Base-by-base conservation (phyloP, 2,329 filamentous ascomycete species). In the Epichloe festucae region DNA sequence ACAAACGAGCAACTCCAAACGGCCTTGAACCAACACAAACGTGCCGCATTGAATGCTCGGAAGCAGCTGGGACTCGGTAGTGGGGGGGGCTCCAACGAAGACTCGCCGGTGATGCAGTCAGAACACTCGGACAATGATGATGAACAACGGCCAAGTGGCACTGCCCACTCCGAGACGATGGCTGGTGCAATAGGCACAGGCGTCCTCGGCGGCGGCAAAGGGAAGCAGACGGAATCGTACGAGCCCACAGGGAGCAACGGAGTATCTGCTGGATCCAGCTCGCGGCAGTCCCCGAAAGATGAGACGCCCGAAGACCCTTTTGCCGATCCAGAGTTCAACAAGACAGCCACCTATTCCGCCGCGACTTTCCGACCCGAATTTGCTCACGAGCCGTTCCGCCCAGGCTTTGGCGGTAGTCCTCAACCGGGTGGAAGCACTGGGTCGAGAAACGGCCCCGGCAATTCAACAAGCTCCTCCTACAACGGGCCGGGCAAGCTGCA, bases 1-100 rank as follows among this genome's bases (percentile, higher is more conserved):
- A 93, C 89, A 14, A 95, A 95, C 64, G 93, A 97, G 67, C 86
- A 91, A 63, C 74, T 98, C 34, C 87, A 88, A 54, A 80, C 87
- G 44, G 84, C 90, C 0, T 75, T 91, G 41, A 93, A 82, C 56
- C 83, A 89, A 63, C 88, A 96, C 66, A 88, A 95, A 67, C 82
- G 89, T 51, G 85, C 89, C 10, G 72, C 94, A 41, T 69, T 84
- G n/a, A 75, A 74, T 53, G 79, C 81, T 3, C 71, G 76, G 55
- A 83, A 82, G 61, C 70, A 75, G 39, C 65, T 77, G 4, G 75
- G 76, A 21, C 59, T 65, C 21, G 58, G 62, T 12, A 62, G 62
- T 35, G 60, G 27, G 27, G 8, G 3, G 8, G 1, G 60, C 14
- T 63, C 63, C 15, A 54, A 59, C 11, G 61, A 62, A 11, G 56